Percentiles rank a stretch among this genome's conserved stretches.
These are phyloP conservation scores for Articulospora tetracladia DNA, from an alignment of 495 filamentous ascomycete species.

Conservation along the genomic window DNA sequence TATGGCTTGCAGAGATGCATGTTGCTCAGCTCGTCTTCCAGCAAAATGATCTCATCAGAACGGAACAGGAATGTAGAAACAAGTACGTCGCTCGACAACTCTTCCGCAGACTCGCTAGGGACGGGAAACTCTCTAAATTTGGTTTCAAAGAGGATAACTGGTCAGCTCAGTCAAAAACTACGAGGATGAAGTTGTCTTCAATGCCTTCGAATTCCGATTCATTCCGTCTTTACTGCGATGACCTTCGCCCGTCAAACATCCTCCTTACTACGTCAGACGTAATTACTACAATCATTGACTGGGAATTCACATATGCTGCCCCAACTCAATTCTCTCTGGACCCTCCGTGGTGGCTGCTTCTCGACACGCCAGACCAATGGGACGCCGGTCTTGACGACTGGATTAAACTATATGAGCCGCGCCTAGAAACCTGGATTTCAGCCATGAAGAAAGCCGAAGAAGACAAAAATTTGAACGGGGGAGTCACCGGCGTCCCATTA, in stretches of 20 bases:
- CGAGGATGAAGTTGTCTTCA: background rate
- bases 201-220: background rate
- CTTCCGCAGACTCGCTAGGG: conserved; percentile 28
- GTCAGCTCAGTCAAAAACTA: conserved; percentile 20
- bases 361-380: conserved; percentile 35
- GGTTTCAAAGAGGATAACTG: conserved; percentile 29
- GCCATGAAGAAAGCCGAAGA: conserved; percentile 27
- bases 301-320: conserved; percentile 39
- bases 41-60: conserved; percentile 33
- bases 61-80: conserved; percentile 31
- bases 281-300: conserved; percentile 27
- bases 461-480: background rate
- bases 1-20: conserved; percentile 36
- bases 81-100: conserved; percentile 32
- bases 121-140: conserved; percentile 23
- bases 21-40: conserved; percentile 34
- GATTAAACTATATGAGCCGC: conserved; percentile 21
- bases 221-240: conserved; percentile 24
- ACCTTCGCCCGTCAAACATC: conserved; percentile 25
- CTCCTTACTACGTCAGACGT: conserved; percentile 16
- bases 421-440: conserved; percentile 27
- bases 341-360: conserved; percentile 41
- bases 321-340: conserved; percentile 34
- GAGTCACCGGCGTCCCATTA: background rate
- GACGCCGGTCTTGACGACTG: conserved; percentile 27